Conservation (phyloP, 495 filamentous ascomycete species). For the Bacidia gigantensis region DNA sequence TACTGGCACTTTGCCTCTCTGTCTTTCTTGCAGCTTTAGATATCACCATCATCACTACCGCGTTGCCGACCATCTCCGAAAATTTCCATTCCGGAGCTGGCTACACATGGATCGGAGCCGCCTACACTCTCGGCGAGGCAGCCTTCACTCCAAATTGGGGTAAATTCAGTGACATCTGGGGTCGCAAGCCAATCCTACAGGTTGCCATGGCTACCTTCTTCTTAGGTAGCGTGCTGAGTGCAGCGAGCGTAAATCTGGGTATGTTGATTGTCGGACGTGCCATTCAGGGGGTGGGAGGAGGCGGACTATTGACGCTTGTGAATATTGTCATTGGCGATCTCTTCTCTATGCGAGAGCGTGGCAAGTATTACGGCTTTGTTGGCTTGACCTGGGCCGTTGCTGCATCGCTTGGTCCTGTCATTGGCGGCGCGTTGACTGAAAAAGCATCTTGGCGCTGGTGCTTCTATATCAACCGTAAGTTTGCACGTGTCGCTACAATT, state of each 20-base stretch:
- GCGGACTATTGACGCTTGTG: conserved; percentile 21
- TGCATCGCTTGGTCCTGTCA: conserved; percentile 8
- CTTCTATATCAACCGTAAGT: conserved; percentile 32
- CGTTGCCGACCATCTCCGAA: neutral
- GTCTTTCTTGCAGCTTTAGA: too few species aligned
- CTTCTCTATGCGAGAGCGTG: conserved; percentile 26
- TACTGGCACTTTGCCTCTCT: too few species aligned
- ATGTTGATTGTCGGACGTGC: conserved; percentile 23
- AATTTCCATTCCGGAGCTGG: neutral
- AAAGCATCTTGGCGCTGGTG: conserved; percentile 28
- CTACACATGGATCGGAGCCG: too few species aligned
- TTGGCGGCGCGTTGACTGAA: conserved; percentile 28
- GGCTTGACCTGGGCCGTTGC: conserved; percentile 26
- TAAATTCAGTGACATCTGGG: neutral
- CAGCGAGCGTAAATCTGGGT: conserved; percentile 5
- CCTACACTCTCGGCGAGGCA: too few species aligned
- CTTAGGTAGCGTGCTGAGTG: neutral
- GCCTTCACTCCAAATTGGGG: too few species aligned
- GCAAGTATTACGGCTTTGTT: conserved; percentile 22
- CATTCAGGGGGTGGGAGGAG: conserved; percentile 27
- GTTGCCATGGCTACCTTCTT: neutral
- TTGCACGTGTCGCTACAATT: too few species aligned
- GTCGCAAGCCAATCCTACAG: neutral
- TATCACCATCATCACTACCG: neutral
- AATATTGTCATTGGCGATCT: conserved; percentile 26